phyloP scores from a whole-genome alignment of 2,329 filamentous ascomycete species.

The Beauveria caledonica region DNA sequence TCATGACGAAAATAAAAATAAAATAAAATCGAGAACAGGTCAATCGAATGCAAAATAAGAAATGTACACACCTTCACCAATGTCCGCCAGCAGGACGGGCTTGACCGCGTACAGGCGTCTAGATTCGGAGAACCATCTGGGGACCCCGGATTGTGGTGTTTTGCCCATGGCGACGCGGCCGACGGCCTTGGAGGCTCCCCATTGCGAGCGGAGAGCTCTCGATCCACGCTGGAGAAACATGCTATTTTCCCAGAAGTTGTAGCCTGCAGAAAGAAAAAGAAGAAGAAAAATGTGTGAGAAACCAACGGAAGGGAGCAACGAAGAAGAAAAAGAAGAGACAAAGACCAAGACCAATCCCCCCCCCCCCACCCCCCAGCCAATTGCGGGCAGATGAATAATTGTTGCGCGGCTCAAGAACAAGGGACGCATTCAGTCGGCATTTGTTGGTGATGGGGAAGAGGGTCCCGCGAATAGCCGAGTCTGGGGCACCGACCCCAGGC shows the following conservation, averaged over 20 bases:
- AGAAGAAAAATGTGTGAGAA: neutral
- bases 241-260: neutral
- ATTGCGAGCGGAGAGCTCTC: conserved; percentile 42
- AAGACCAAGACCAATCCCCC: too few species aligned
- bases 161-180: conserved; percentile 26
- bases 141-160: conserved; percentile 22
- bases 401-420: conserved; percentile 7
- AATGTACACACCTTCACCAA: conserved; percentile 63
- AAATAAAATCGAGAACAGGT: neutral
- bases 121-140: conserved; percentile 44
- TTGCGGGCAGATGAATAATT: conserved; percentile 8
- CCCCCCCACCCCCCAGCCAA: neutral
- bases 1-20: too few species aligned
- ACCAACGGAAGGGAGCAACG: neutral
- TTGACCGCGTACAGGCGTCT: conserved; percentile 52
- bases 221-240: conserved; percentile 51
- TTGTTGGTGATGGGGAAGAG: conserved; percentile 21
- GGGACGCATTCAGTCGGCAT: conserved; percentile 28
- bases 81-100: conserved; percentile 75
- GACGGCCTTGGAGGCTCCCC: conserved; percentile 35
- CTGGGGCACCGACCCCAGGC: conserved; percentile 20
- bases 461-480: conserved; percentile 31
- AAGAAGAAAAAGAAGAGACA: neutral
- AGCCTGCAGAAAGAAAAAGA: neutral
- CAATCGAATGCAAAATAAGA: neutral